Conservation (phyloP, 2,329 filamentous ascomycete species). For the Colletotrichum godetiae region DNA sequence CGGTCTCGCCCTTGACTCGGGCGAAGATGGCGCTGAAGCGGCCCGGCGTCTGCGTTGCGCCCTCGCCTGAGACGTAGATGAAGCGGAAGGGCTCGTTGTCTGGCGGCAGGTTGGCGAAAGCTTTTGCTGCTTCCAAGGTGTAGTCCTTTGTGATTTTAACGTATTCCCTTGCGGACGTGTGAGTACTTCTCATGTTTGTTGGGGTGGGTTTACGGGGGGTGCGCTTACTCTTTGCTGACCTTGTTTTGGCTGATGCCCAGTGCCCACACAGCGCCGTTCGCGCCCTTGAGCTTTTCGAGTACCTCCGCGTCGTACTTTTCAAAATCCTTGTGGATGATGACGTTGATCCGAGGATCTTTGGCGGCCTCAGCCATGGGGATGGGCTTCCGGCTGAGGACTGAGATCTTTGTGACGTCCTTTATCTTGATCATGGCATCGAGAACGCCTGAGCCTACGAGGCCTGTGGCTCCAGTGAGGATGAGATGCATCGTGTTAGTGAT, state of each 20-base stretch:
- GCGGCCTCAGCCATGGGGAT: conserved; percentile 70
- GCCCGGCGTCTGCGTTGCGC: conserved; percentile 68
- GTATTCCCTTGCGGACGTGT: conserved; percentile 63
- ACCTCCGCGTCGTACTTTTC: conserved; percentile 66
- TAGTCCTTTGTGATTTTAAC: conserved; percentile 76
- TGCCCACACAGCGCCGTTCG: conserved; percentile 79
- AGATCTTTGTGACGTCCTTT: conserved; percentile 70
- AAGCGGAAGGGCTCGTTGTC: conserved; percentile 71
- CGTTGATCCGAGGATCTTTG: conserved; percentile 69
- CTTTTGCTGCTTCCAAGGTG: conserved; percentile 70
- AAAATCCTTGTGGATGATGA: conserved; percentile 78
- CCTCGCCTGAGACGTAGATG: conserved; percentile 75
- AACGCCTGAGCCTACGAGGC: conserved; percentile 70
- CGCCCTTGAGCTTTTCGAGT: conserved; percentile 70
- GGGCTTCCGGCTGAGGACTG: conserved; percentile 74
- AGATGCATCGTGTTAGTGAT: conserved; percentile 63
- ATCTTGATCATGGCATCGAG: conserved; percentile 71
- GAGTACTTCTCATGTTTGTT: neutral
- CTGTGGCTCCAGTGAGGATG: conserved; percentile 76
- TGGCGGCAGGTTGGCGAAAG: conserved; percentile 62
- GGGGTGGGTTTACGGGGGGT: neutral
- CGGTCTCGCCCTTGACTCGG: conserved; percentile 75
- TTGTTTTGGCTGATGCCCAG: conserved; percentile 72
- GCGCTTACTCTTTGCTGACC: conserved; percentile 67
- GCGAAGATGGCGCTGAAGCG: conserved; percentile 68